These are phyloP conservation scores for Alternaria metachromatica DNA, from an alignment of 2,329 filamentous ascomycete species.

Conservation along the genomic window DNA sequence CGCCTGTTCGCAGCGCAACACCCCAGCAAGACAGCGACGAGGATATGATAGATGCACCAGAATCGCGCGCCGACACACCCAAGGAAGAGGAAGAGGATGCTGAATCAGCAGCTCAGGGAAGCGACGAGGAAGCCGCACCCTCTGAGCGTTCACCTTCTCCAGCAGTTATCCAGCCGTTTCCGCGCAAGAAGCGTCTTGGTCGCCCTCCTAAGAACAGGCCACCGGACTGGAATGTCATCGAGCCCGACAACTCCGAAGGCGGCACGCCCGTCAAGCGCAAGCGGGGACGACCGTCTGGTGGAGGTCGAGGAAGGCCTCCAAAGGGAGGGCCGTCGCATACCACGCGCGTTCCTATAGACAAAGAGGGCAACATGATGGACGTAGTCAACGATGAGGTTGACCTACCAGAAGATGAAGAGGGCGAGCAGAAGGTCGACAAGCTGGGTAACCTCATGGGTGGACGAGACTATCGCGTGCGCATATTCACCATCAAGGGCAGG, in stretches of 20 bases:
- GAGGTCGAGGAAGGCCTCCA: slow-evolving; percentile 74
- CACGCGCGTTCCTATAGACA: slow-evolving; percentile 85
- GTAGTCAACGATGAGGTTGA: slow-evolving; percentile 92
- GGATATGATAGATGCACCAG: slow-evolving; percentile 44
- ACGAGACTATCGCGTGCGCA: slow-evolving; percentile 92
- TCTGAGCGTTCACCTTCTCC: slow-evolving; percentile 55
- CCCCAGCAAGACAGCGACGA: slow-evolving; percentile 46
- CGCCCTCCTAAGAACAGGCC: slow-evolving; percentile 85
- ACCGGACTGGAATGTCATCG: slow-evolving; percentile 72
- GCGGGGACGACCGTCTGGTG: slow-evolving; percentile 57
- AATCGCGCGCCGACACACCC: slow-evolving; percentile 46
- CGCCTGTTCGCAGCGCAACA: slow-evolving; percentile 44
- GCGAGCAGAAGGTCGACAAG: slow-evolving; percentile 93
- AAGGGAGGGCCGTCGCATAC: slow-evolving; percentile 77
- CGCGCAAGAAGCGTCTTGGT: slow-evolving; percentile 76
- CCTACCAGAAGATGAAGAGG: slow-evolving; percentile 83
- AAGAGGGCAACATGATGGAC: slow-evolving; percentile 89
- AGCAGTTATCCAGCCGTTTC: slow-evolving; percentile 64
- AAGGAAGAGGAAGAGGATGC: slow-evolving; percentile 57
- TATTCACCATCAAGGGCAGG: slow-evolving; percentile 86
- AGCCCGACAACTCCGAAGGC: slow-evolving; percentile 56
- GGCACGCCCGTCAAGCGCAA: slow-evolving; percentile 58
- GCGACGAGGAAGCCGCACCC: slow-evolving; percentile 51
- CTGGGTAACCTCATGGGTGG: slow-evolving; percentile 80
- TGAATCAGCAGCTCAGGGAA: slow-evolving; percentile 57